Base-by-base conservation (phyloP, 2,329 filamentous ascomycete genomes). In the Diaporthe caulivora region DNA sequence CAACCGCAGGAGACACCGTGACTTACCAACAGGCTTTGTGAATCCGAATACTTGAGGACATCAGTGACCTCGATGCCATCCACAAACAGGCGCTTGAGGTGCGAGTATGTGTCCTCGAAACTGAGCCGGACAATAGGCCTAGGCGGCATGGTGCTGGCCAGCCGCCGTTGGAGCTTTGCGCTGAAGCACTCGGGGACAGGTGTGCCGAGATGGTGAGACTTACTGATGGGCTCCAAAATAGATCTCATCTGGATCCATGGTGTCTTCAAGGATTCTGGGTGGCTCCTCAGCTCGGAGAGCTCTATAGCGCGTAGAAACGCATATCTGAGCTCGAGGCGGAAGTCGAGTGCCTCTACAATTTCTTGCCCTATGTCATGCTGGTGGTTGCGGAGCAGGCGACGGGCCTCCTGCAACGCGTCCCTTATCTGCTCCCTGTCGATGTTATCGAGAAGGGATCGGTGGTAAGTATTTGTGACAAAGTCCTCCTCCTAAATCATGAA, bases 121-220 rank as follows among this genome's bases (percentile, higher is more conserved):
- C 89, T 90, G 3, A 95, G 86, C 70, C 94, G 88, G 15, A 98
- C 94, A 78, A 98, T 96, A 0, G 96, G 95, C 11, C 96, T 90
- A 10, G 97, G 97, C 5, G 97, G 97, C 78, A 98, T 95, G 0
- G 95, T 98, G 77, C 95, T 98, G 0, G 97, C 95, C 42, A 99
- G 87, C 76, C 93, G 93, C n/a, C 95, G 90, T 80, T 99, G 97
- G 49, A 98, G 88, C 80, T 98, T 97, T 31, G 91, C 90, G 78
- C 95, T 98, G 81, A 98, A 98, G 0, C 95, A 91, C n/a, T 92
- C 91, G 0, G 92, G 88, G 0, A 97, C 91, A 0, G 90, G 82
- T 67, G 87, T 91, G 0, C 91, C 93, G 3, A 96, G 82, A 0
- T 83, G 77, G 71, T 92, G 88, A 1, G 92, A 91, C 37, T 87